Conservation (phyloP, 2,329 filamentous ascomycete species). For the Aspergillus fructus region DNA sequence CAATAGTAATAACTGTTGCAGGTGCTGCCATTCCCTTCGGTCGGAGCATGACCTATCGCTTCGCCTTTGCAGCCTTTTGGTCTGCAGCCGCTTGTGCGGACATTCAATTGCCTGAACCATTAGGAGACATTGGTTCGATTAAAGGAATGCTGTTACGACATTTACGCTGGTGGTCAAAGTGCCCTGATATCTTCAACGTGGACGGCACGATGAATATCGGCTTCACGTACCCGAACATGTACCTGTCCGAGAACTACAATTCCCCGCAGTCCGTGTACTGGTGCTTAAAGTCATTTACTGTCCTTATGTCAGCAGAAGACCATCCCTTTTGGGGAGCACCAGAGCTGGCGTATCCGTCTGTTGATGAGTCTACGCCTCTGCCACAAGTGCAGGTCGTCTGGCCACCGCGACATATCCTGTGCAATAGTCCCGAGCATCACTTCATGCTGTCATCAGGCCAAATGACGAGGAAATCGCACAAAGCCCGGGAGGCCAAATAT, state of each 20-base stretch:
- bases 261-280: slow-evolving; percentile 58
- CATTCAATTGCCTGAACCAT: slow-evolving; percentile 38
- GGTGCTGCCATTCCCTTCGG: slow-evolving; percentile 55
- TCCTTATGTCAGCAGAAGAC: slow-evolving; percentile 34
- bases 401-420: slow-evolving; percentile 48
- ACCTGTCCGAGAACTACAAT: slow-evolving; percentile 58
- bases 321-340: slow-evolving; percentile 49
- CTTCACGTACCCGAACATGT: slow-evolving; percentile 52
- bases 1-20: slow-evolving; percentile 19
- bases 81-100: slow-evolving; percentile 47
- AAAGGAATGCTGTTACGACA: slow-evolving; percentile 54
- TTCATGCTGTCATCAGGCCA: slow-evolving; percentile 46
- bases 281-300: slow-evolving; percentile 53
- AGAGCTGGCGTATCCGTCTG: slow-evolving; percentile 38
- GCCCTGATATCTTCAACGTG: slow-evolving; percentile 48
- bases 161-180: slow-evolving; percentile 50
- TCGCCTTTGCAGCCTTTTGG: slow-evolving; percentile 52
- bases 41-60: slow-evolving; percentile 52
- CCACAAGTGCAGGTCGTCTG: slow-evolving; percentile 15
- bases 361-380: background rate
- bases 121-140: slow-evolving; percentile 40
- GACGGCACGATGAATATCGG: slow-evolving; percentile 54
- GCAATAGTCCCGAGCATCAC: slow-evolving; percentile 41
- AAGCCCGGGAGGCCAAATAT: slow-evolving; percentile 48
- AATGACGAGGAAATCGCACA: slow-evolving; percentile 39